Evolutionary conservation across 2,329 filamentous ascomycete species (phyloP).

Genomic region (Arachnomyces sp.): DNA sequence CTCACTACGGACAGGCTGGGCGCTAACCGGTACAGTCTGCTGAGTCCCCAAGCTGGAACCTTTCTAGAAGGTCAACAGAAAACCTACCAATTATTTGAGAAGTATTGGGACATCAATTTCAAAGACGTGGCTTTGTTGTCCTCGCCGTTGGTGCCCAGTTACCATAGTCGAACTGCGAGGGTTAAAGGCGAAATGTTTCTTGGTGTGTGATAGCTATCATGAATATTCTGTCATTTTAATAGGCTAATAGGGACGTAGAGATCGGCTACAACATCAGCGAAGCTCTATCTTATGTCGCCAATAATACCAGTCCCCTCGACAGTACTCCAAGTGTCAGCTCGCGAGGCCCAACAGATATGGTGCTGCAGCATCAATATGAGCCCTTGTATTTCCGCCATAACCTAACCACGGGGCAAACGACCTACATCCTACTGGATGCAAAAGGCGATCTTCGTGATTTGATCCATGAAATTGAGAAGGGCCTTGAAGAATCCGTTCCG

Average conservation of each 20-base stretch:
- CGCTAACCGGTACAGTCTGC: constrained; percentile 1
- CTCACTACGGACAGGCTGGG: not conserved
- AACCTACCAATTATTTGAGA: constrained; percentile 2
- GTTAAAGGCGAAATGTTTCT: constrained; percentile 3
- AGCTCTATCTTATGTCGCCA: constrained; percentile 12
- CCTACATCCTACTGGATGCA: constrained; percentile 13
- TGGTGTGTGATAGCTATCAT: not conserved
- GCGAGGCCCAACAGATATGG: constrained; percentile 9
- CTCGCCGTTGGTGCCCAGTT: constrained; percentile 7
- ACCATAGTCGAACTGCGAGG: constrained; percentile 8
- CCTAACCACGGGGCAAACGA: constrained; percentile 9
- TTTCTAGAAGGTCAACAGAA: constrained; percentile 2
- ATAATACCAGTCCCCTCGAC: constrained; percentile 11
- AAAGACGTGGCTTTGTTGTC: constrained; percentile 7
- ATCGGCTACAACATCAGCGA: constrained; percentile 16
- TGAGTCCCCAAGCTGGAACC: constrained; percentile 7
- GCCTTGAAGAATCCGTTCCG: not conserved
- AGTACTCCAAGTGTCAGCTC: constrained; percentile 13
- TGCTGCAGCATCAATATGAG: constrained; percentile 13
- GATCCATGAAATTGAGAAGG: constrained; percentile 9
- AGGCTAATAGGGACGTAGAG: constrained; percentile 3
- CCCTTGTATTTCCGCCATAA: constrained; percentile 16
- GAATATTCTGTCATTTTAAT: not conserved
- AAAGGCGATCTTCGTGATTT: constrained; percentile 11
- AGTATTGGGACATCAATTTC: constrained; percentile 9